phyloP scores from a whole-genome alignment of 1,139 yeast species.

The Hanseniaspora gamundiae region DNA sequence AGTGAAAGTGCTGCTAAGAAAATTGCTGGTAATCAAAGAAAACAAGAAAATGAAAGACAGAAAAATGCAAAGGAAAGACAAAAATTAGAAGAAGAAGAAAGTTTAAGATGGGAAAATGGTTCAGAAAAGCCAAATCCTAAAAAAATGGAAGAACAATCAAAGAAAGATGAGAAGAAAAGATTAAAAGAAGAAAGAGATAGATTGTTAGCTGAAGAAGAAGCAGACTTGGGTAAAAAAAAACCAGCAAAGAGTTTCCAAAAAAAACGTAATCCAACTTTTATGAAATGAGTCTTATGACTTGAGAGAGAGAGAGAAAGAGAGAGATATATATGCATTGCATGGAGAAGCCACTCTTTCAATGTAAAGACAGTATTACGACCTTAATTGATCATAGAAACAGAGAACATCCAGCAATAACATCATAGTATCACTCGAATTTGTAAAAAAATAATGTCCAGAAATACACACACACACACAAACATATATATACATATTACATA shows the following conservation, averaged over 20 bases:
- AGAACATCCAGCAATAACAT: no score
- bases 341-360: not conserved
- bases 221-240: conserved; percentile 18
- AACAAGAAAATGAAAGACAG: conserved; percentile 21
- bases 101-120: conserved; percentile 27
- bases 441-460: no score
- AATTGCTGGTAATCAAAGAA: conserved; percentile 23
- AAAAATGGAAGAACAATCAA: conserved; percentile 21
- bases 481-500: no score
- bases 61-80: conserved; percentile 12
- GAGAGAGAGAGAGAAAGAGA: no score
- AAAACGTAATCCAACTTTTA: conserved; percentile 1
- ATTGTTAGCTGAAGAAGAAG: conserved; percentile 24
- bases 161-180: conserved; percentile 19
- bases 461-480: no score
- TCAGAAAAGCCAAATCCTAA: conserved; percentile 21
- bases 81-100: conserved; percentile 20
- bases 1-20: conserved; percentile 25
- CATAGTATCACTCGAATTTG: no score
- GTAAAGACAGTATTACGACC: not conserved
- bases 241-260: conserved; percentile 12
- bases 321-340: no score
- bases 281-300: not conserved
- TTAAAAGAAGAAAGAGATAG: conserved; percentile 23
- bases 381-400: not conserved